These are phyloP conservation scores for Oryza australiensis DNA, from an alignment of 176 grass and related monocot species.

Conservation along the genomic window DNA sequence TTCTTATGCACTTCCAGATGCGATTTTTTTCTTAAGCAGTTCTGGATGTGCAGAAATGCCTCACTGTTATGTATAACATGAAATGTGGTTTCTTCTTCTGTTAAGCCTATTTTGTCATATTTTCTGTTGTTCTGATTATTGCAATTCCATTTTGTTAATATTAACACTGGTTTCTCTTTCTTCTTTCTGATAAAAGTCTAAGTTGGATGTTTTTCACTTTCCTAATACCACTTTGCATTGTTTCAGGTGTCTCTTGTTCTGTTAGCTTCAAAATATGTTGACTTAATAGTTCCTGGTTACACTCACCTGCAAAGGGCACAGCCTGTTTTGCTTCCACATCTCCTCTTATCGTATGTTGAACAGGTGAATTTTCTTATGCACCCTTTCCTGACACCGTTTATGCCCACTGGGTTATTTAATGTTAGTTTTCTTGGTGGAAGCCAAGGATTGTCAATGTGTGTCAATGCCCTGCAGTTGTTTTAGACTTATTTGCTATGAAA, in stretches of 20 bases:
- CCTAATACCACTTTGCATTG: slow-evolving; percentile 26
- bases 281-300: slow-evolving; percentile 96
- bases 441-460: neutral
- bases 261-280: slow-evolving; percentile 78
- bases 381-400: neutral
- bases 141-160: slow-evolving; percentile 15
- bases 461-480: neutral
- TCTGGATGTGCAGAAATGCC: neutral
- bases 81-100: neutral
- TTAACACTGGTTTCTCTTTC: neutral
- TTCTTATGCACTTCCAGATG: neutral
- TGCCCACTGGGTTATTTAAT: slow-evolving; percentile 19
- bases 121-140: slow-evolving; percentile 11
- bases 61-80: neutral
- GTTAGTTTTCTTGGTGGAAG: slow-evolving; percentile 5
- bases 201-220: neutral
- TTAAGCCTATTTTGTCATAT: slow-evolving; percentile 9
- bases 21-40: neutral
- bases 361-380: slow-evolving; percentile 53
- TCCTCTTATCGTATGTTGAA: slow-evolving; percentile 94
- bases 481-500: neutral
- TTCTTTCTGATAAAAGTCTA: neutral
- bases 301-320: slow-evolving; percentile 98
- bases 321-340: slow-evolving; percentile 84
- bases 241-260: slow-evolving; percentile 89